phyloP scores from a whole-genome alignment of 169 alveolate genomes.

The Cytauxzoon felis region DNA sequence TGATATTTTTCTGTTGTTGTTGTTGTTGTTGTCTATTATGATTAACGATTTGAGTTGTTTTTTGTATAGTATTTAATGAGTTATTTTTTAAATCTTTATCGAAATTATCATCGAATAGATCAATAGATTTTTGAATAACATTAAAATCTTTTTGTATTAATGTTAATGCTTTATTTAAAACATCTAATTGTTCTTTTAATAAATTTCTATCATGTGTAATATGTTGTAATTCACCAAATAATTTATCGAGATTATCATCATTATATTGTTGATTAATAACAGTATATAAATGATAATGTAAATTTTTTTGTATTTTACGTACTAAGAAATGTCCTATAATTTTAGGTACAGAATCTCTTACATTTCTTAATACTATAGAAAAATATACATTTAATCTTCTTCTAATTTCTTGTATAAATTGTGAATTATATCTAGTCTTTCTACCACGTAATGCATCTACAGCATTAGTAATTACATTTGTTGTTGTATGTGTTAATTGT shows the following conservation, averaged over 20 bases:
- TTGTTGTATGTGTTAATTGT: conserved; percentile 62
- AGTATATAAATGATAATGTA: conserved; percentile 70
- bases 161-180: conserved; percentile 75
- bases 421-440: conserved; percentile 79
- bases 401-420: conserved; percentile 88
- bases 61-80: conserved; percentile 21
- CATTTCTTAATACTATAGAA: conserved; percentile 90
- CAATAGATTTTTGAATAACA: conserved; percentile 10
- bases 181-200: conserved; percentile 67
- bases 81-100: conserved; percentile 31
- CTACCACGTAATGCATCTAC: conserved; percentile 63
- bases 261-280: conserved; percentile 65
- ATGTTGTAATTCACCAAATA: conserved; percentile 80
- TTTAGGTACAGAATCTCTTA: conserved; percentile 96
- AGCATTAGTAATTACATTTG: conserved; percentile 54
- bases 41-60: background rate
- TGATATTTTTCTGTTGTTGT: background rate
- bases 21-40: background rate
- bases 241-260: conserved; percentile 44
- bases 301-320: conserved; percentile 66
- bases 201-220: conserved; percentile 76
- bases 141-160: conserved; percentile 72
- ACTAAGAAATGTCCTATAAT: conserved; percentile 90
- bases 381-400: conserved; percentile 92
- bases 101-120: conserved; percentile 35